Conservation (phyloP, 2,329 filamentous ascomycete species). For the Claviceps sp. region DNA sequence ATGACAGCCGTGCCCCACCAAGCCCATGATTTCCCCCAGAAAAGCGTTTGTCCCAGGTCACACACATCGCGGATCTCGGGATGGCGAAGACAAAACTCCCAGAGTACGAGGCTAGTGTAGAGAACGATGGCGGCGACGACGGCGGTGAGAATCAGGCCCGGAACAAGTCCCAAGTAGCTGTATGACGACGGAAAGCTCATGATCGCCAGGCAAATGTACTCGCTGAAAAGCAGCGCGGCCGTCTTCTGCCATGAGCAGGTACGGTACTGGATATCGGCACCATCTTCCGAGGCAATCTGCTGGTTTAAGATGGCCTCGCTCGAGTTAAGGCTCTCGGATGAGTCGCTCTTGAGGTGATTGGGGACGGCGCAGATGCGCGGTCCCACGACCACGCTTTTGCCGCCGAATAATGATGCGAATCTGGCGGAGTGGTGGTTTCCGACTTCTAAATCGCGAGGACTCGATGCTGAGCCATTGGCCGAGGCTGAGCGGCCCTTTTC, state of each 20-base stretch:
- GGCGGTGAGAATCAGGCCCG: constrained; percentile 68
- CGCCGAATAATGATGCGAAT: constrained; percentile 25
- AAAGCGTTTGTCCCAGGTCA: constrained; percentile 90
- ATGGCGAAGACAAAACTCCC: constrained; percentile 83
- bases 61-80: constrained; percentile 87
- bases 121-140: constrained; percentile 66
- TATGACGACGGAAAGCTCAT: constrained; percentile 97
- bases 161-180: constrained; percentile 72
- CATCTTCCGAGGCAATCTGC: constrained; percentile 66
- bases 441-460: constrained; percentile 13
- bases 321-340: constrained; percentile 31
- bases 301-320: constrained; percentile 37
- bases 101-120: constrained; percentile 53
- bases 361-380: constrained; percentile 37
- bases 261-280: constrained; percentile 75
- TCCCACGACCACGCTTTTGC: constrained; percentile 28
- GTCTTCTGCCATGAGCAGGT: constrained; percentile 96
- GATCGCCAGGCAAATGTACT: constrained; percentile 85
- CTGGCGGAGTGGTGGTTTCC: constrained; percentile 12
- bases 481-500: constrained; percentile 10
- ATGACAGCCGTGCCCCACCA: constrained; percentile 63
- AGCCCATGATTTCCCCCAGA: constrained; percentile 68
- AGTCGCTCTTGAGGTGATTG: constrained; percentile 18
- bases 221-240: constrained; percentile 77
- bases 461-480: constrained; percentile 1